Base-by-base conservation (phyloP, 495 filamentous ascomycete genomes). In the Lasiosphaeria ovina region DNA sequence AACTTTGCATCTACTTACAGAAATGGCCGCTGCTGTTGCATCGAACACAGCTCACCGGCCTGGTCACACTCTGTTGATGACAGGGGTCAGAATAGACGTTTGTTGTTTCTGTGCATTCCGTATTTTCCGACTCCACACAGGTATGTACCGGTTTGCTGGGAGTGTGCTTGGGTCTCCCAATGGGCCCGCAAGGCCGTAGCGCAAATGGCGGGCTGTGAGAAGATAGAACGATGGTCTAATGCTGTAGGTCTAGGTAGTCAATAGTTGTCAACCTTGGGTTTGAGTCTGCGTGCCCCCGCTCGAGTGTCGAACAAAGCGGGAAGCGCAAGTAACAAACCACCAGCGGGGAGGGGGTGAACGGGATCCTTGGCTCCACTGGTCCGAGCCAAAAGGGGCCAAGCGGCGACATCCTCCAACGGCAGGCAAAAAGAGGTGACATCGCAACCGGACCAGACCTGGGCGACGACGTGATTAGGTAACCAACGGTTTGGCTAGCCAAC, bases 351-450 rank as follows among this genome's bases (percentile, higher is more conserved):
- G 1, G 44, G 16, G 44, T 5, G 44, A 47, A 47, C 44, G 44
- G 16, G 44, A 47, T 47, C 44, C 44, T 47, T 47, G 44, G 44
- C 44, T 47, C 44, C 44, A 47, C 44, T 47, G 44, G 44, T 47
- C 44, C 44, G 44, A 47, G 16, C 44, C 44, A 47, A n/a, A 47
- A 47, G 11, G 12, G 44, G 16, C 12, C 44, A 47, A n/a, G 44
- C 44, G 44, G 44, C 7, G 44, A 1, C 44, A 5, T 11, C 44
- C 12, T 9, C 1, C 12, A n/a, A 47, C 44, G 44, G 44, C 44
- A 47, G 11, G 38, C 38, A 42, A 14, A 14, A 14, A n/a, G 44
- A 47, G 44, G 44, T 47, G 44, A 3, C 44, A 47, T 47, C 44
- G 44, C 16, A 11, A 4, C 44, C 44, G 44, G 44, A 47, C 16